A percentile compares a stretch with the other conserved stretches of the same genome.
Conservation (phyloP, 75 land plant species). For the Pinus taeda region DNA sequence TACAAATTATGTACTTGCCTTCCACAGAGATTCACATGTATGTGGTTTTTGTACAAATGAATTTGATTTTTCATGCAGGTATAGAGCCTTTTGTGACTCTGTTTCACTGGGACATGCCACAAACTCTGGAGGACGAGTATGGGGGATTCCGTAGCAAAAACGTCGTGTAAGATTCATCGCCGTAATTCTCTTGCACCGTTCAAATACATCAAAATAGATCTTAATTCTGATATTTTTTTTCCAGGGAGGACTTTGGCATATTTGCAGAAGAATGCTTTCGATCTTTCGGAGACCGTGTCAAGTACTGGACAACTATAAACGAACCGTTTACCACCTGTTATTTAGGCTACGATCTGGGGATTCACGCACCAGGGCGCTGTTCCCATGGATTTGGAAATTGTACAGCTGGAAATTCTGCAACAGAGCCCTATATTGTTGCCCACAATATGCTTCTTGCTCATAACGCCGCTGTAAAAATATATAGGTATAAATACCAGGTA, state of each 20-base stretch:
- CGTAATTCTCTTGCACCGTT: too few species aligned
- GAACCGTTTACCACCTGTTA: constrained; percentile 15
- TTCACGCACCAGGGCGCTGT: constrained; percentile 38
- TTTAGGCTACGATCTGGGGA: constrained; percentile 20
- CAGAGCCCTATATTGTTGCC: constrained; percentile 42
- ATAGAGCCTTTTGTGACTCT: too few species aligned
- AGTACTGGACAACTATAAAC: constrained; percentile 47
- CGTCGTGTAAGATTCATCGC: too few species aligned
- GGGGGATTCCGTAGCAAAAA: too few species aligned
- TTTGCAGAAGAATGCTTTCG: constrained; percentile 42
- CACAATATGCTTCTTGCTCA: constrained; percentile 53
- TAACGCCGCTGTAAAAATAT: constrained; percentile 34
- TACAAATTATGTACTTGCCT: too few species aligned
- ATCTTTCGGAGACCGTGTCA: constrained; percentile 50
- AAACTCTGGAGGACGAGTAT: too few species aligned
- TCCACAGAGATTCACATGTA: too few species aligned
- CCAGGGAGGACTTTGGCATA: constrained; percentile 35
- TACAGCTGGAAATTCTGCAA: constrained; percentile 38
- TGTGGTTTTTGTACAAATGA: too few species aligned
- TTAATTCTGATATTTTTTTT: too few species aligned
- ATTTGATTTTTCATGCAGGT: too few species aligned
- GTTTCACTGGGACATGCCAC: too few species aligned
- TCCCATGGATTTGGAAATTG: constrained; percentile 33
- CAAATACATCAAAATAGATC: too few species aligned
- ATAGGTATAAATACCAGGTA: constrained; percentile 23